phyloP scores from a whole-genome alignment of 306 rosid species.

The Begonia masoniana region DNA sequence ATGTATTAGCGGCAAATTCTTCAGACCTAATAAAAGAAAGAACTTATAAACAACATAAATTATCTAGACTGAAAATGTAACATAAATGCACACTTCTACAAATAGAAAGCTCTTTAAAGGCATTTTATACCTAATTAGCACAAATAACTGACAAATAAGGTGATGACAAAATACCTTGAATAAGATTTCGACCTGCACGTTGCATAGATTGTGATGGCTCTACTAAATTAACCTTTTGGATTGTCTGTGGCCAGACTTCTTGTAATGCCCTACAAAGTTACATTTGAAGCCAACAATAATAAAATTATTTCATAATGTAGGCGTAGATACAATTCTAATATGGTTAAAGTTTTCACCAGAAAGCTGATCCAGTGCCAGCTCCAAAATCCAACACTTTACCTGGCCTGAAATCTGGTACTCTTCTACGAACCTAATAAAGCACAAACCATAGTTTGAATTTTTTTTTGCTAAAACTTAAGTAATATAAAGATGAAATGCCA shows the following conservation, averaged over 20 bases:
- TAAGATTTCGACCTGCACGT: slow-evolving; percentile 70
- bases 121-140: too few species aligned
- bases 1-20: slow-evolving; percentile 85
- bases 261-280: slow-evolving; percentile 59
- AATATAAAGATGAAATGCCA: too few species aligned
- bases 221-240: slow-evolving; percentile 61
- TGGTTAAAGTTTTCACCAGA: slow-evolving; percentile 44
- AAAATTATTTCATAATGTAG: background rate
- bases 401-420: slow-evolving; percentile 82
- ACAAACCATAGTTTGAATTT: background rate
- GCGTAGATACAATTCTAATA: background rate
- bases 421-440: slow-evolving; percentile 42
- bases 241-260: slow-evolving; percentile 83
- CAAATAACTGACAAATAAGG: background rate
- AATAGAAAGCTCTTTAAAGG: too few species aligned
- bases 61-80: background rate
- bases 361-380: slow-evolving; percentile 90
- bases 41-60: background rate
- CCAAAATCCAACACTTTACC: slow-evolving; percentile 77
- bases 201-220: slow-evolving; percentile 97
- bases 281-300: slow-evolving; percentile 10
- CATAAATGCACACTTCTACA: background rate
- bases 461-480: too few species aligned
- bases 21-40: slow-evolving; percentile 39
- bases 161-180: slow-evolving; percentile 38